Evolutionary conservation across 2,329 filamentous ascomycete species (phyloP).

Genomic region (Aulographum hederae): DNA sequence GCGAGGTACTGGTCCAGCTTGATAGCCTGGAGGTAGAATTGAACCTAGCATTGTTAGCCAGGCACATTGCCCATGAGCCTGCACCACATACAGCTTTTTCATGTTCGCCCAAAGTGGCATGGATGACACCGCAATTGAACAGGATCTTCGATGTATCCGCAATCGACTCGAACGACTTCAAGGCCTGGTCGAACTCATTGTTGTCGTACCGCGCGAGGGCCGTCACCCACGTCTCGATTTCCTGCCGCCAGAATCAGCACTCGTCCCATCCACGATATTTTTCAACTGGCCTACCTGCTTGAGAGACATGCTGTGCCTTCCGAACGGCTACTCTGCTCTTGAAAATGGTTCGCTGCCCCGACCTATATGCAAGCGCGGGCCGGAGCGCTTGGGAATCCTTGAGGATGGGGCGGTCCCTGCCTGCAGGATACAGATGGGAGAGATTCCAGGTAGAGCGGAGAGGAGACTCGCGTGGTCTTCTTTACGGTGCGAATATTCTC

Average conservation of each 20-base stretch:
- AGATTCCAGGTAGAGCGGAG: too few relatives aligned
- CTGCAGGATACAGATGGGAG: too few relatives aligned
- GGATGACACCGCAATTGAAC: constrained; percentile 96
- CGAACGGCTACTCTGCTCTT: too few relatives aligned
- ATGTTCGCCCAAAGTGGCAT: constrained; percentile 90
- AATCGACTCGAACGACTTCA: constrained; percentile 70
- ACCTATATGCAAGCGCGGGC: too few relatives aligned
- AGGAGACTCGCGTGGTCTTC: too few relatives aligned
- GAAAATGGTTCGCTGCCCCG: too few relatives aligned
- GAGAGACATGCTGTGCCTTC: constrained; percentile 4
- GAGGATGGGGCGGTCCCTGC: too few relatives aligned
- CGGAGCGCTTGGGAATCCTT: too few relatives aligned
- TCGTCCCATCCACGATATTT: background rate
- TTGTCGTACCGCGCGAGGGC: constrained; percentile 87
- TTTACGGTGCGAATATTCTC: too few relatives aligned
- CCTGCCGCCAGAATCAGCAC: constrained; percentile 30
- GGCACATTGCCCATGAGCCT: constrained; percentile 5
- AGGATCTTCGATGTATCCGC: constrained; percentile 93
- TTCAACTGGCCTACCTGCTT: constrained; percentile 3
- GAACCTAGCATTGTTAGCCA: constrained; percentile 41
- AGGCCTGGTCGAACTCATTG: constrained; percentile 85
- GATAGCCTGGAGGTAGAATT: constrained; percentile 85
- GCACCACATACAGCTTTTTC: constrained; percentile 61
- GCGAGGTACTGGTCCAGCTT: constrained; percentile 86
- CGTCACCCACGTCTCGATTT: constrained; percentile 97